Base-by-base conservation (phyloP, 768 basidiomycete genomes). In the Naganishia randhawae region DNA sequence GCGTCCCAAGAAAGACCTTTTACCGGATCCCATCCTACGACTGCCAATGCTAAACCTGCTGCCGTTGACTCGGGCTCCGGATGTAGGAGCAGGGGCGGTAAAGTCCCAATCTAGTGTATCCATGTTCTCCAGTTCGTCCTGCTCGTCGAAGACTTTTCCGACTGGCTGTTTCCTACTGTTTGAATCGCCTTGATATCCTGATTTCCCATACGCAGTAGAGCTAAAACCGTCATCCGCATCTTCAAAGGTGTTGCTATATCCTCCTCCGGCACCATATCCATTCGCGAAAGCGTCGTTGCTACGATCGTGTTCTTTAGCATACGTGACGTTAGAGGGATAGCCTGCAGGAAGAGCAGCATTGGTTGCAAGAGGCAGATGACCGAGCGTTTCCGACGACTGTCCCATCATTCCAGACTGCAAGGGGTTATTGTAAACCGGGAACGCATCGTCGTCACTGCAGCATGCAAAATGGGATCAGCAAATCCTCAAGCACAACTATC, bases 391-490 rank as follows among this genome's bases (percentile, higher is more conserved):
- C 5, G 71, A 61, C 1, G 72, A 71, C 11, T 73, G 73, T n/a
- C 68, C 65, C 7, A 39, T 39, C 31, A 64, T 53, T 17, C 29
- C 42, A 8, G 42, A 61, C 32, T 27, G 63, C 9, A 48, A 42
- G 22, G 52, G 63, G 31, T 71, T 67, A 32, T 72, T 68, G 16
- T 69, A 32, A 27, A n/a, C 33, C 14, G 42, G 53, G 52, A 67
- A 45, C 10, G 35, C n/a, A 48, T 77, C 77, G 51, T 78, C 76
- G 64, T 78, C 77, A 50, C 77, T 77, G 52, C 8, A 19, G 17
- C 5, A 54, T 33, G 27, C 10, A 37, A 31, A 10, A 27, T 42
- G 62, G 29, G 19, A 64, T 65, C 48, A 53, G 29, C 39, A 52
- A 37, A 35, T 14, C 3, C 16, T 17, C 10, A 17, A 33, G 32